Percentiles rank a stretch among this genome's conserved stretches.
phyloP scores from a whole-genome alignment of 2,329 filamentous ascomycete species.

The Alternaria triticimaculans region DNA sequence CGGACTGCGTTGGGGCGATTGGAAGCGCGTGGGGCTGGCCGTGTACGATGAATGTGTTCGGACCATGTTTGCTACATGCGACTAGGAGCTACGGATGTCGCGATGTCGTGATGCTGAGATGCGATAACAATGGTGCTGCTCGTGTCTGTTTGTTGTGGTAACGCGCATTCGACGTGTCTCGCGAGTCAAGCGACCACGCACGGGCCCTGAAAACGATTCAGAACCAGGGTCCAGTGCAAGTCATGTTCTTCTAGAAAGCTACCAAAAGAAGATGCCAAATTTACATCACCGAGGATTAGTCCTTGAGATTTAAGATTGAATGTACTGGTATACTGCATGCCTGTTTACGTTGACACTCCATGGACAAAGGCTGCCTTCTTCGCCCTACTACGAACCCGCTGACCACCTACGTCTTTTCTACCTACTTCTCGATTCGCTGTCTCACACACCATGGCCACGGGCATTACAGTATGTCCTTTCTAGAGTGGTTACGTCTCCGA shows the following conservation, averaged over 20 bases:
- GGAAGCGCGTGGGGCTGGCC: constrained; percentile 41
- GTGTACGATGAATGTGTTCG: constrained; percentile 45
- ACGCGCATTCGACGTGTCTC: constrained; percentile 10
- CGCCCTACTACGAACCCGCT: neutral
- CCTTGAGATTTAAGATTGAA: neutral
- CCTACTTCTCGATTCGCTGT: neutral
- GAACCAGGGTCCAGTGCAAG: neutral
- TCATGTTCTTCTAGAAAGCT: neutral
- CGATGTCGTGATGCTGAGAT: constrained; percentile 2
- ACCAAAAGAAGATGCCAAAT: neutral
- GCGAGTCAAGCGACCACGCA: constrained; percentile 13
- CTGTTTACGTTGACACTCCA: neutral
- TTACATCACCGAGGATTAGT: neutral
- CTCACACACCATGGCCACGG: neutral
- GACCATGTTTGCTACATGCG: constrained; percentile 33
- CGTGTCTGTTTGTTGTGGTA: constrained; percentile 31
- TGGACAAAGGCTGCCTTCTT: neutral
- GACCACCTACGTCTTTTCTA: neutral
- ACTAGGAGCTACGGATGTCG: neutral
- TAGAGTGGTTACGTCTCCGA: neutral
- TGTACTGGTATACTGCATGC: neutral
- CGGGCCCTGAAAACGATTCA: neutral
- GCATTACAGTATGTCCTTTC: neutral
- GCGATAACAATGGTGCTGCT: constrained; percentile 27
- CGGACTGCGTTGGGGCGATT: constrained; percentile 38